These are phyloP conservation scores for Pseudocercospora musae DNA, from an alignment of 2,329 filamentous ascomycete genomes.

Conservation along the genomic window DNA sequence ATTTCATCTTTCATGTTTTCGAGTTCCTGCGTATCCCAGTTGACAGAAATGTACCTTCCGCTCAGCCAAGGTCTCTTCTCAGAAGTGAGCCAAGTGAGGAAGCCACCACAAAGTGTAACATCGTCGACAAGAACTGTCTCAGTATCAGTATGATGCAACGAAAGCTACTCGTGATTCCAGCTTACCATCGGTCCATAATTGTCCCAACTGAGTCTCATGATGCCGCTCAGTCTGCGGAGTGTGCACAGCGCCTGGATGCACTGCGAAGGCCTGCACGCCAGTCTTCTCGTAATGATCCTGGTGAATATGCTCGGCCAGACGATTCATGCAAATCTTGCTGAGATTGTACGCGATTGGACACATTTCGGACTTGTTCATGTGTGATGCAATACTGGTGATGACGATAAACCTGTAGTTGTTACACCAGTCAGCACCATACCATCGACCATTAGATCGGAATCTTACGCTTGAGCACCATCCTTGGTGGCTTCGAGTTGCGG, in stretches of 20 bases:
- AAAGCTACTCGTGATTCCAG: neutral
- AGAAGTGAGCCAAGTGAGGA: slow-evolving; percentile 17
- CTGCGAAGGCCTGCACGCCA: slow-evolving; percentile 13
- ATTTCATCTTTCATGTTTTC: slow-evolving; percentile 15
- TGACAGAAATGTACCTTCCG: slow-evolving; percentile 13
- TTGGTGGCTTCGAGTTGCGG: slow-evolving; percentile 4
- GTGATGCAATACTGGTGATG: slow-evolving; percentile 18
- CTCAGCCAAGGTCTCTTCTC: slow-evolving; percentile 13
- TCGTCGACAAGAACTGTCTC: slow-evolving; percentile 13
- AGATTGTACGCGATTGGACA: slow-evolving; percentile 17
- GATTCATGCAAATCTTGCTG: slow-evolving; percentile 18
- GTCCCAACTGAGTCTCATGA: slow-evolving; percentile 12
- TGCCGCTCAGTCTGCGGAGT: slow-evolving; percentile 13
- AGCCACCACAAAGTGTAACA: slow-evolving; percentile 14
- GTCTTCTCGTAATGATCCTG: slow-evolving; percentile 12
- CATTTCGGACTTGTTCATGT: slow-evolving; percentile 10
- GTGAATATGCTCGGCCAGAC: slow-evolving; percentile 16
- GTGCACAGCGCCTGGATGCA: slow-evolving; percentile 18
- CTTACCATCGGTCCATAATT: slow-evolving; percentile 11
- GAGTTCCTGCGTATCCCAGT: slow-evolving; percentile 18
- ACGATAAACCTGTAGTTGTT: neutral
- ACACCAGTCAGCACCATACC: neutral
- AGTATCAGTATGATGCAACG: neutral
- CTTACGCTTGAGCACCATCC: slow-evolving; percentile 5
- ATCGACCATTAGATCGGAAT: neutral